Conservation (phyloP, 2,329 filamentous ascomycete genomes). For the Botryotinia globosa region DNA sequence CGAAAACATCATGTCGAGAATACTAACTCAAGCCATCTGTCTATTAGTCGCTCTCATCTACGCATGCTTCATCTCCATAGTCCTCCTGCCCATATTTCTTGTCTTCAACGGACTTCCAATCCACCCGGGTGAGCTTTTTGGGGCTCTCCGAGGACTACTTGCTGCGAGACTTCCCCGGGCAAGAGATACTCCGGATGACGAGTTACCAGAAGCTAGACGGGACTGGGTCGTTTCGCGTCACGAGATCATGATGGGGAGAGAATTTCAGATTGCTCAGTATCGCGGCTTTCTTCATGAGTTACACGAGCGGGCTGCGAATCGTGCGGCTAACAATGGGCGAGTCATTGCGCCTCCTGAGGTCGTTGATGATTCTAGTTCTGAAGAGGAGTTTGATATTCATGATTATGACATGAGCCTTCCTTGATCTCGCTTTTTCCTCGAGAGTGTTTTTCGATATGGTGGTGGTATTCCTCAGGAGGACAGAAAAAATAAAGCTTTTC, state of each 20-base stretch:
- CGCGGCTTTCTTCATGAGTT: background rate
- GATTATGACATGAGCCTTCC: background rate
- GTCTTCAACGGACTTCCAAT: fast-evolving
- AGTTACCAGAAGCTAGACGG: background rate
- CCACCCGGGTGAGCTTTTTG: background rate
- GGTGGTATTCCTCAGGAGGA: background rate
- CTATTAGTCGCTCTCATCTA: background rate
- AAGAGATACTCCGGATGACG: background rate
- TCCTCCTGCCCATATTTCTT: background rate
- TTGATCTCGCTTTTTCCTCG: background rate
- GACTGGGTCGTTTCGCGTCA: background rate
- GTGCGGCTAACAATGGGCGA: background rate
- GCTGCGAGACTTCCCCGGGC: no score
- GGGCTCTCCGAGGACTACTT: no score
- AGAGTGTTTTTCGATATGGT: background rate
- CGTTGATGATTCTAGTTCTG: background rate
- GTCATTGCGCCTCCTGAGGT: background rate
- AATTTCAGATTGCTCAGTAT: background rate
- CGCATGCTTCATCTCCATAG: background rate
- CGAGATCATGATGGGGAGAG: background rate
- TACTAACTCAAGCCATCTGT: fast-evolving
- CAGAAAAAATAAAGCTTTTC: background rate
- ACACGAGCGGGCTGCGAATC: background rate
- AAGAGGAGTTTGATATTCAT: background rate
- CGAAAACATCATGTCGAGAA: background rate